Evolutionary conservation across 495 filamentous ascomycete genomes (phyloP).

Genomic region (Chaetomium tenue): DNA sequence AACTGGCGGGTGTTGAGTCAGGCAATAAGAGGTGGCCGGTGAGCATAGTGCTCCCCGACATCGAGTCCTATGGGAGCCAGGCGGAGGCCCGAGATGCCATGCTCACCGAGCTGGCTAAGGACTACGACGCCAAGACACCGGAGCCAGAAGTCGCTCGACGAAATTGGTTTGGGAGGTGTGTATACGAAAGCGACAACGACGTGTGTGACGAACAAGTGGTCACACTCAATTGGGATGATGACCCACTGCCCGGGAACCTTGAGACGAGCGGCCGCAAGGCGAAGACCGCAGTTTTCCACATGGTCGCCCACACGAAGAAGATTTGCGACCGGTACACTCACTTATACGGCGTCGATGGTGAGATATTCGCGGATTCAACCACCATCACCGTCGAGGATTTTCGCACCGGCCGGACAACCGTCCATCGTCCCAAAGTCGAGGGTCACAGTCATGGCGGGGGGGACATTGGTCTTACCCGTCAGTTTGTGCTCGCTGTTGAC

Average conservation of each 20-base stretch:
- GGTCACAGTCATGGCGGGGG: constrained; percentile 78
- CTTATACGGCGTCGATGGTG: constrained; percentile 81
- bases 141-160: constrained; percentile 55
- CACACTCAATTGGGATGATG: constrained; percentile 78
- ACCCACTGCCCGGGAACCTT: constrained; percentile 37
- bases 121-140: constrained; percentile 60
- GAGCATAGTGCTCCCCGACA: constrained; percentile 83
- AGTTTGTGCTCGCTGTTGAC: constrained; percentile 78
- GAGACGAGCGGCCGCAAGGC: constrained; percentile 51
- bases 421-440: constrained; percentile 53
- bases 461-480: constrained; percentile 73
- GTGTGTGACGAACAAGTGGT: constrained; percentile 91
- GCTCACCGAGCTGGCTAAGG: constrained; percentile 56
- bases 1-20: constrained; percentile 45
- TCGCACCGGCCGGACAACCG: constrained; percentile 51
- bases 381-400: constrained; percentile 67
- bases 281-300: constrained; percentile 88
- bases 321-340: constrained; percentile 80
- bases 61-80: constrained; percentile 63
- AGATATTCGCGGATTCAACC: constrained; percentile 74
- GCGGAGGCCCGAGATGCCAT: constrained; percentile 45
- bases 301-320: constrained; percentile 85
- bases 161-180: constrained; percentile 91
- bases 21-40: constrained; percentile 76
- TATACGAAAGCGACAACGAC: constrained; percentile 88